Conservation (phyloP, 306 rosid species). For the Crataegus laevigata region DNA sequence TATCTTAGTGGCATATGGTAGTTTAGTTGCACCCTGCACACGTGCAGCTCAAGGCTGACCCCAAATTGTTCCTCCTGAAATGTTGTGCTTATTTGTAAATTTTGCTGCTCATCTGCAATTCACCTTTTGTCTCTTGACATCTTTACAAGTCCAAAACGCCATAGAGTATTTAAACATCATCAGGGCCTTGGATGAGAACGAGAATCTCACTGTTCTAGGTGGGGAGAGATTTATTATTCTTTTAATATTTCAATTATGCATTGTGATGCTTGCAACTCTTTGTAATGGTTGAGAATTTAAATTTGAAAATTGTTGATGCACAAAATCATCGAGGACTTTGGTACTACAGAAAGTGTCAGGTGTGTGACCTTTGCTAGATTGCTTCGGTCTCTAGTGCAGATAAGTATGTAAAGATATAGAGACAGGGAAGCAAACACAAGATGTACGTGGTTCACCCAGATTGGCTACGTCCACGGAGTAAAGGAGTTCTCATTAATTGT, state of each 20-base stretch:
- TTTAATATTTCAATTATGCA: not conserved
- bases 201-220: conserved; percentile 81
- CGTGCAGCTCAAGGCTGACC: not conserved
- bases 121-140: conserved; percentile 13
- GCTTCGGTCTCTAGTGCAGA: too few relatives aligned
- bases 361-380: too few relatives aligned
- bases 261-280: conserved; percentile 8
- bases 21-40: not conserved
- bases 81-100: conserved; percentile 1
- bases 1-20: not conserved
- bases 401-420: too few relatives aligned
- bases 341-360: too few relatives aligned
- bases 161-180: conserved; percentile 73
- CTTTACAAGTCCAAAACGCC: conserved; percentile 81
- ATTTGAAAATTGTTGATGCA: conserved; percentile 5
- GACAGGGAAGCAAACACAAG: too few relatives aligned
- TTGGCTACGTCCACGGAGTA: too few relatives aligned
- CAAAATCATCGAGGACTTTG: too few relatives aligned
- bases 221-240: conserved; percentile 6
- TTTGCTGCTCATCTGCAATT: conserved; percentile 13
- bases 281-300: not conserved
- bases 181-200: conserved; percentile 88
- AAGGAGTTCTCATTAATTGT: too few relatives aligned
- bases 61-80: not conserved
- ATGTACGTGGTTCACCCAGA: too few relatives aligned